Evolutionary conservation across 2,329 filamentous ascomycete species (phyloP), one percentile per base, ranked within the genome.

Genomic region (Tetracladium maxilliforme): DNA sequence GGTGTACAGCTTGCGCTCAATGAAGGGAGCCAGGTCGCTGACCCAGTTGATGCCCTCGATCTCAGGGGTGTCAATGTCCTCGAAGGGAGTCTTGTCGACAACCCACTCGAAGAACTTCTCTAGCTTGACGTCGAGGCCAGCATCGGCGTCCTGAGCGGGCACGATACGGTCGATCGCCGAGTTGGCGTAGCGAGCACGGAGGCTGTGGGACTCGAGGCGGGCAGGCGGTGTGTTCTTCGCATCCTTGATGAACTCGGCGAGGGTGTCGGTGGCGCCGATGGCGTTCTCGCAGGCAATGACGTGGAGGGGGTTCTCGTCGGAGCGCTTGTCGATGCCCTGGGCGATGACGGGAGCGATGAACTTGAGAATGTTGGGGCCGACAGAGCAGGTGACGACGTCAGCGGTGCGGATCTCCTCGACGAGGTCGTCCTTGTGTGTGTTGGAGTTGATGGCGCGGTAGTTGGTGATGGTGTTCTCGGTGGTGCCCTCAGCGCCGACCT

Each of bases 91-190:
- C 48, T 71, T 61, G 48, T 98, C 90, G 25, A 98, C 86, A 19
- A 90, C 87, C 90, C 90, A 98, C 61, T 98, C 90, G 59, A 82
- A 94, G 65, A 95, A 98, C 58, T 90, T 90, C 66, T 98, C 90
- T 23, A 98, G 84, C 44, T 77, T 86, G 38, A 98, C 90, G 45
- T 94, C 75, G 22, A 98, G 67, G 28, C 84, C 84, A 14, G 76
- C 70, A 41, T 81, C 59, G 25, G 70, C 57, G 32, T 83, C 75
- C 57, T 95, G 90, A 21, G 83, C 81, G 10, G 90, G 90, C 14
- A 95, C 90, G 48, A 98, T 98, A 33, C 90, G 82, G 63, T 98
- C 90, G 49, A 98, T 94, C 41, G 90, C 90, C 33, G 83, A 93
- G 63, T 98, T 98, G 58, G 87, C 87, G 49, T 92, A 95, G 39